Evolutionary conservation across 306 rosid genomes (phyloP).

Genomic region (Fragaria iinumae): DNA sequence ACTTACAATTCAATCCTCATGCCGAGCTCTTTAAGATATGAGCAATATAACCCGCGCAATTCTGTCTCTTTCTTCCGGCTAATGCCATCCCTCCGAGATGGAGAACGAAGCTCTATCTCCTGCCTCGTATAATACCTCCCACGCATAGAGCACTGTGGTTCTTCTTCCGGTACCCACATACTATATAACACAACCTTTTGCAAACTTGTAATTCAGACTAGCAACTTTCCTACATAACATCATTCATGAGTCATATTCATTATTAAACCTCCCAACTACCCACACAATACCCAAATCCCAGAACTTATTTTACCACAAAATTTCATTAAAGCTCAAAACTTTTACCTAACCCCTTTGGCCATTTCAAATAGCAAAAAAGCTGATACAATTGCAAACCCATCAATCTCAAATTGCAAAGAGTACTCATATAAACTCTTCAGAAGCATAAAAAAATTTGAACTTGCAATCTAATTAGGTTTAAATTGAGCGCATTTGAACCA

Average conservation of each 20-base stretch:
- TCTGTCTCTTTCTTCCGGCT: constrained; percentile 37
- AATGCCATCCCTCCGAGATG: constrained; percentile 50
- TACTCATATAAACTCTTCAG: not conserved
- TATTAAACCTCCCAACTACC: not conserved
- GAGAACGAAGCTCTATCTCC: constrained; percentile 42
- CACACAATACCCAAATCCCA: not conserved
- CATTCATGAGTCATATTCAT: not conserved
- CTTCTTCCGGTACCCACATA: constrained; percentile 23
- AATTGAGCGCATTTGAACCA: not conserved
- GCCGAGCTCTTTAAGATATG: constrained; percentile 46
- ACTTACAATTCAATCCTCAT: constrained; percentile 49
- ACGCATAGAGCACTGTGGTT: constrained; percentile 20
- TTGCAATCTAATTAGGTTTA: not conserved
- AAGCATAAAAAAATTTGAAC: not conserved
- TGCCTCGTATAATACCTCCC: constrained; percentile 37
- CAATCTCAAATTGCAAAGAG: not conserved
- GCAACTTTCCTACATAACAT: not conserved
- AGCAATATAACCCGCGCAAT: constrained; percentile 41
- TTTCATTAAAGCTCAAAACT: not conserved
- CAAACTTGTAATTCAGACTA: not conserved
- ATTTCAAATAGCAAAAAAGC: not conserved
- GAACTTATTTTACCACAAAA: not conserved
- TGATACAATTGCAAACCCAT: not conserved
- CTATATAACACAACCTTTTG: constrained; percentile 12
- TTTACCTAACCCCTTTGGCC: not conserved